Evolutionary conservation across 371 early-diverging fungal genomes (phyloP).

Genomic region (Mortierella sp.): DNA sequence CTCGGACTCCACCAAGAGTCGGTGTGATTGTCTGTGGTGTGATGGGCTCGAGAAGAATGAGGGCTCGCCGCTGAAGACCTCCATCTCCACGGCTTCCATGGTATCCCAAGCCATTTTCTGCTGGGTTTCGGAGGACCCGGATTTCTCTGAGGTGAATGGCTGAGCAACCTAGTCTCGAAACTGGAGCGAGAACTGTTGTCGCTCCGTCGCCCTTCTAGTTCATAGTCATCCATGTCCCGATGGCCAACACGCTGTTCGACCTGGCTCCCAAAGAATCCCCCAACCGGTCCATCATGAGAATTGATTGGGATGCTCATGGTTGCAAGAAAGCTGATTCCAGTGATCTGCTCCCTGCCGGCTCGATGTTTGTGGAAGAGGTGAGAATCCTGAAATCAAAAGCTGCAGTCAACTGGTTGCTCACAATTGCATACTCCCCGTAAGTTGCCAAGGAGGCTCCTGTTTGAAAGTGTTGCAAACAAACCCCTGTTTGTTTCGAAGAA

Average conservation of each 20-base stretch:
- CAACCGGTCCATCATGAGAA: slow-evolving; percentile 28
- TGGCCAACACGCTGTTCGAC: slow-evolving; percentile 36
- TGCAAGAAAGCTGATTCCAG: too few relatives aligned
- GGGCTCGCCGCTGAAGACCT: background rate
- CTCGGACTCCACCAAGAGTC: slow-evolving; percentile 15
- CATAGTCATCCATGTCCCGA: slow-evolving; percentile 24
- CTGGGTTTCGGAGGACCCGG: slow-evolving; percentile 4
- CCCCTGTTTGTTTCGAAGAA: too few relatives aligned
- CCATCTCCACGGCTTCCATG: slow-evolving; percentile 9
- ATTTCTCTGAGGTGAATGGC: background rate
- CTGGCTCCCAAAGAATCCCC: slow-evolving; percentile 37
- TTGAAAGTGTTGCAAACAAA: too few relatives aligned
- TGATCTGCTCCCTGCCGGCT: too few relatives aligned
- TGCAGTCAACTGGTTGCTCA: too few relatives aligned
- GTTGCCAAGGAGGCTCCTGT: too few relatives aligned
- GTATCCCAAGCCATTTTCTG: slow-evolving; percentile 13
- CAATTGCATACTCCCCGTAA: too few relatives aligned
- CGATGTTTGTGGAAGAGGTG: too few relatives aligned
- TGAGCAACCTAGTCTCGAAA: slow-evolving; percentile 8
- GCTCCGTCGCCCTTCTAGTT: slow-evolving; percentile 14
- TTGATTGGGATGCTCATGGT: slow-evolving; percentile 35
- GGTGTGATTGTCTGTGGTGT: background rate
- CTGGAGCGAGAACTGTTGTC: slow-evolving; percentile 14
- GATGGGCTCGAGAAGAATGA: slow-evolving; percentile 1
- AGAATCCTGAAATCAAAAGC: too few relatives aligned